These are phyloP conservation scores for Chenopodium berlandieri DNA, from an alignment of 148 eudicot genomes.

Conservation along the genomic window DNA sequence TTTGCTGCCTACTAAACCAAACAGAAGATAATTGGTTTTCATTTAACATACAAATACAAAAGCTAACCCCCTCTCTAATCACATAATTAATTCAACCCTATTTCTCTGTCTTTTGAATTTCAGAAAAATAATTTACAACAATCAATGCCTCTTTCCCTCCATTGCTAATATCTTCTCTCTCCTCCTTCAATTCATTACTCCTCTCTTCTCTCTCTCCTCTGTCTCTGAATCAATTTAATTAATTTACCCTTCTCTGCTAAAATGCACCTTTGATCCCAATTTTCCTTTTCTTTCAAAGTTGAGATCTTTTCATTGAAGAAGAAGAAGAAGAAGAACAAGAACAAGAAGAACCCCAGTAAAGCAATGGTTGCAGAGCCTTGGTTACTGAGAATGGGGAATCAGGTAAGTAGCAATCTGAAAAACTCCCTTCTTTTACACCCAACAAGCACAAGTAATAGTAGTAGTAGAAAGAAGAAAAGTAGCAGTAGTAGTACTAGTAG, in stretches of 20 bases:
- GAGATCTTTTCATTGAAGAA: conserved; percentile 17
- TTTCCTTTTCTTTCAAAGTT: conserved; percentile 3
- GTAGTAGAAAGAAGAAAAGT: conserved; percentile 22
- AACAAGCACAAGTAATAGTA: not conserved
- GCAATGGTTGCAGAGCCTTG: conserved; percentile 93
- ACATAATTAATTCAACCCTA: no score
- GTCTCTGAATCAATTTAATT: not conserved
- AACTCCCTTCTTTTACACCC: conserved; percentile 55
- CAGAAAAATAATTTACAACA: not conserved
- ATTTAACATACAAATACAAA: conserved; percentile 5
- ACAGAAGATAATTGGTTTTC: not conserved
- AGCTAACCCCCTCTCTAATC: not conserved
- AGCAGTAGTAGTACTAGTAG: not conserved
- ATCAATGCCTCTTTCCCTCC: conserved; percentile 29
- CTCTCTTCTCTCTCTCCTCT: conserved; percentile 12
- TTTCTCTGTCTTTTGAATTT: conserved; percentile 1
- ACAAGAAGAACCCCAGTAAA: not conserved
- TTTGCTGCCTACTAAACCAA: not conserved
- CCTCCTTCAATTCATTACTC: conserved; percentile 26
- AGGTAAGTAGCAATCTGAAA: conserved; percentile 71
- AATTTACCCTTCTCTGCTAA: conserved; percentile 7
- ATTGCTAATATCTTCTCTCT: conserved; percentile 23
- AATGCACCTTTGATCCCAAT: conserved; percentile 14
- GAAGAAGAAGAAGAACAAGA: not conserved
- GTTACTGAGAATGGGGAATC: conserved; percentile 71